These are phyloP conservation scores for Populus tremula DNA, from an alignment of 345 rosid species.

Conservation along the genomic window DNA sequence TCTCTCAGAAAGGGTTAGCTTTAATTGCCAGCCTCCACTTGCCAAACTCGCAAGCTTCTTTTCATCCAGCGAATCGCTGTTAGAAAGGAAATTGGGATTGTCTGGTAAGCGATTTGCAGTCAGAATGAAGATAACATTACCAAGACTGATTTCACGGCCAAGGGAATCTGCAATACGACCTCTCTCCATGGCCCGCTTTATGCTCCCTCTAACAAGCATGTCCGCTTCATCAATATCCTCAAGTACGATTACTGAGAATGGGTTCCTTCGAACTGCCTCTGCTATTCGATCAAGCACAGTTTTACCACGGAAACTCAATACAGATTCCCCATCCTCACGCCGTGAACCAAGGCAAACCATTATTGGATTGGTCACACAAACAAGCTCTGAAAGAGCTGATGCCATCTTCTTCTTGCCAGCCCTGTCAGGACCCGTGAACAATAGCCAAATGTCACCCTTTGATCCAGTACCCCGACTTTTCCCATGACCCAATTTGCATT, in stretches of 20 bases:
- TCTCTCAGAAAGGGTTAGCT: slow-evolving; percentile 55
- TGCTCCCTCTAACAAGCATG: slow-evolving; percentile 57
- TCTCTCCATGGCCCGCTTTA: slow-evolving; percentile 84
- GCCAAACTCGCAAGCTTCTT: slow-evolving; percentile 57
- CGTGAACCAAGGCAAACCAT: slow-evolving; percentile 60
- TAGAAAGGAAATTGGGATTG: slow-evolving; percentile 31
- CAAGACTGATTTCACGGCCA: slow-evolving; percentile 91
- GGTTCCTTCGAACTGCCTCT: slow-evolving; percentile 79
- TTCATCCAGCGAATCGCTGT: slow-evolving; percentile 46
- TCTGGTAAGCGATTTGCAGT: slow-evolving; percentile 60
- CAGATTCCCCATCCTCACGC: slow-evolving; percentile 42
- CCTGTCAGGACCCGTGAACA: slow-evolving; percentile 84
- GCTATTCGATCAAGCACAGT: slow-evolving; percentile 72
- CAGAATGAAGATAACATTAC: slow-evolving; percentile 79
- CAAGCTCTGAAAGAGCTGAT: slow-evolving; percentile 59
- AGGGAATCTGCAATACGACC: slow-evolving; percentile 86
- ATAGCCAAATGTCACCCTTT: slow-evolving; percentile 75
- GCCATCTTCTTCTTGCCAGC: slow-evolving; percentile 92
- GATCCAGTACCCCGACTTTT: slow-evolving; percentile 52
- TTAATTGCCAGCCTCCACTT: slow-evolving; percentile 65
- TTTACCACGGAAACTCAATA: slow-evolving; percentile 65
- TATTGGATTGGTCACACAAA: slow-evolving; percentile 51
- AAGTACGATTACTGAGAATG: slow-evolving; percentile 72
- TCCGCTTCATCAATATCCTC: slow-evolving; percentile 92
- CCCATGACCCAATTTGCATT: slow-evolving; percentile 66